Evolutionary conservation across 2,329 filamentous ascomycete species (phyloP).

Genomic region (Plectosphaerella plurivora): DNA sequence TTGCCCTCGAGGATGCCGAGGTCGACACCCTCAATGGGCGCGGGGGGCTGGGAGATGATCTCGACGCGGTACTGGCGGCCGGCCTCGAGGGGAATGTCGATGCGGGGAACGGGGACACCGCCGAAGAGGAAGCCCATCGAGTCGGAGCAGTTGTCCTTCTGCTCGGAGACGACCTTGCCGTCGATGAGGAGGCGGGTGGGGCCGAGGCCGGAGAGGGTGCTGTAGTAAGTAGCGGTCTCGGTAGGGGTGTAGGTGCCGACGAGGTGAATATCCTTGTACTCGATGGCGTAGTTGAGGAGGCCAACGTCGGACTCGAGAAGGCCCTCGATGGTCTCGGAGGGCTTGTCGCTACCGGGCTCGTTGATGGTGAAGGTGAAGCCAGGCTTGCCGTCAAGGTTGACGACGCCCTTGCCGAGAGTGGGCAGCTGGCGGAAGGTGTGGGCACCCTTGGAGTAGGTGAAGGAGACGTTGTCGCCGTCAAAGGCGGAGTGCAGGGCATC

Average conservation of each 20-base stretch:
- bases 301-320: slow-evolving; percentile 11
- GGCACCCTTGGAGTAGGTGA: slow-evolving; percentile 18
- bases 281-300: slow-evolving; percentile 18
- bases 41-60: slow-evolving; percentile 20
- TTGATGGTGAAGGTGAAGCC: slow-evolving; percentile 21
- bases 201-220: slow-evolving; percentile 28
- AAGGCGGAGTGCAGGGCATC: slow-evolving; percentile 21
- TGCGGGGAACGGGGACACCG: slow-evolving; percentile 25
- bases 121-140: slow-evolving; percentile 32
- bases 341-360: slow-evolving; percentile 9
- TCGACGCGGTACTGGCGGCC: slow-evolving; percentile 22
- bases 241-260: slow-evolving; percentile 13
- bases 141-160: slow-evolving; percentile 23
- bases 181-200: slow-evolving; percentile 27
- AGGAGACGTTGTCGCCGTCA: slow-evolving; percentile 10
- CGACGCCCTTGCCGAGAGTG: slow-evolving; percentile 18
- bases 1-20: slow-evolving; percentile 20
- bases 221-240: slow-evolving; percentile 17
- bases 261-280: slow-evolving; percentile 17
- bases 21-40: slow-evolving; percentile 19
- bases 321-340: slow-evolving; percentile 11
- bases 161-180: slow-evolving; percentile 23
- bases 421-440: slow-evolving; percentile 27
- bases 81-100: slow-evolving; percentile 16
- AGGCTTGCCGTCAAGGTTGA: slow-evolving; percentile 5